phyloP scores from a whole-genome alignment of 495 filamentous ascomycete genomes.

The Tetracladium setigerum region DNA sequence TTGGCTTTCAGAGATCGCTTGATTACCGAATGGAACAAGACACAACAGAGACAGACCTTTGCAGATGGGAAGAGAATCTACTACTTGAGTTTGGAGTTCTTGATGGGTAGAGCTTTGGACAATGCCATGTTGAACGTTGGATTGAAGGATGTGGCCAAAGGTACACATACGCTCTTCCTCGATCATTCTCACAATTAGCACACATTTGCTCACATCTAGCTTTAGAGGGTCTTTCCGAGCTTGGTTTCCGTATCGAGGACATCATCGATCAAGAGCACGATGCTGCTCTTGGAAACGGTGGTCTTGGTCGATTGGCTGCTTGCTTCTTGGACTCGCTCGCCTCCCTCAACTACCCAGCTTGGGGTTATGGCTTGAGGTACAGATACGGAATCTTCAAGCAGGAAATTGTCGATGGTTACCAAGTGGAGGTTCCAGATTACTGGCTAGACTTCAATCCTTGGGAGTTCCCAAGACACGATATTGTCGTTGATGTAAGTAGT shows the following conservation, averaged over 20 bases:
- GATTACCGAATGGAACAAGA: slow-evolving; percentile 94
- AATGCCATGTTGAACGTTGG: slow-evolving; percentile 98
- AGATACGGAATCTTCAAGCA: slow-evolving; percentile 99
- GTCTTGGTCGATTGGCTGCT: slow-evolving; percentile 87
- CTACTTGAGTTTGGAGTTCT: slow-evolving; percentile 92
- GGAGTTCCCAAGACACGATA: slow-evolving; percentile 94
- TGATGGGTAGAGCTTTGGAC: slow-evolving; percentile 93
- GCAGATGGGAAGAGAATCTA: slow-evolving; percentile 88
- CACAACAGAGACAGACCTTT: slow-evolving; percentile 91
- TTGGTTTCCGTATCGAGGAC: slow-evolving; percentile 96
- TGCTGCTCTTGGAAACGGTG: slow-evolving; percentile 92
- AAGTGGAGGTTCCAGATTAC: slow-evolving; percentile 96
- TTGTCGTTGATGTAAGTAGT: slow-evolving; percentile 68
- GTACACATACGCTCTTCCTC: too few species aligned
- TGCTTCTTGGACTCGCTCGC: slow-evolving; percentile 96
- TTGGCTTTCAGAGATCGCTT: slow-evolving; percentile 89
- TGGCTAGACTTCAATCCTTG: slow-evolving; percentile 99
- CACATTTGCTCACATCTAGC: slow-evolving; percentile 1
- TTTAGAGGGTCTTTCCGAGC: slow-evolving; percentile 70
- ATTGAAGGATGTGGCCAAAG: slow-evolving; percentile 74
- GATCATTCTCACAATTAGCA: slow-evolving; percentile 1
- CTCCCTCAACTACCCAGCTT: slow-evolving; percentile 88
- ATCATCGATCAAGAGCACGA: slow-evolving; percentile 93
- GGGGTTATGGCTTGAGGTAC: slow-evolving; percentile 94
- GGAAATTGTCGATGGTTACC: slow-evolving; percentile 95